A percentile compares a stretch with the other conserved stretches of the same genome.
phyloP scores from a whole-genome alignment of 1,284 basidiomycete genomes.

The Ceratobasidium sp. region DNA sequence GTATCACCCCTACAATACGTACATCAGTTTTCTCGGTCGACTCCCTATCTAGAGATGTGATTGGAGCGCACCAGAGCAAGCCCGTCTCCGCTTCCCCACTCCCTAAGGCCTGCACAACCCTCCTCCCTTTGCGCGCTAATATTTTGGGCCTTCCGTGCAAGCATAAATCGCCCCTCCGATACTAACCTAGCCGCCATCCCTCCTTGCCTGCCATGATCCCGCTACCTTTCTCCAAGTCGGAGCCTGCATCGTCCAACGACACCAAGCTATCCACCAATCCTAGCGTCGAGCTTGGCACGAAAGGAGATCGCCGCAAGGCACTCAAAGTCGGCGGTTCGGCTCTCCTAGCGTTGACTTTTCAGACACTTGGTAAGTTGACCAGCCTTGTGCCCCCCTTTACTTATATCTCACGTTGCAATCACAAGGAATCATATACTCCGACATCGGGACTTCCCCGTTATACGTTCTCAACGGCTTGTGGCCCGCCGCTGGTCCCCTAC shows the following conservation, averaged over 20 bases:
- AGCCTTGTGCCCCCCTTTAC: not conserved
- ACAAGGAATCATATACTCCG: constrained; percentile 75
- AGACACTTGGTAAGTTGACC: constrained; percentile 57
- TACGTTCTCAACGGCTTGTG: constrained; percentile 78
- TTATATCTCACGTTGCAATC: not conserved
- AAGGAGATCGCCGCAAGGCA: constrained; percentile 42
- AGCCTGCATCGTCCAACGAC: not conserved
- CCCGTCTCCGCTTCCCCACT: not conserved
- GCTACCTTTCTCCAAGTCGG: constrained; percentile 5
- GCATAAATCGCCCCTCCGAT: constrained; percentile 3
- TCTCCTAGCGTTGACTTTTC: constrained; percentile 56
- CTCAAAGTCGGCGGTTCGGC: constrained; percentile 50
- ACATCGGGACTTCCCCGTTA: constrained; percentile 74
- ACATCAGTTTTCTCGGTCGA: too few species aligned
- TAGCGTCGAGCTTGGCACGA: constrained; percentile 16
- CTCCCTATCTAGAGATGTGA: too few species aligned
- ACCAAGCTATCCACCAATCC: not conserved
- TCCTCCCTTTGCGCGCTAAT: not conserved
- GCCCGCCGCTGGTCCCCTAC: constrained; percentile 63
- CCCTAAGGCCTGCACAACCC: not conserved
- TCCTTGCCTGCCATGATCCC: constrained; percentile 5
- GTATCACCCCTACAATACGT: not conserved
- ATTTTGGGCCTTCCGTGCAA: not conserved
- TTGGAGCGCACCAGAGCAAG: not conserved
- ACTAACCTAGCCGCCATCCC: not conserved